phyloP scores from a whole-genome alignment of 768 basidiomycete species.

The Pilatotrama ljubarskyi region DNA sequence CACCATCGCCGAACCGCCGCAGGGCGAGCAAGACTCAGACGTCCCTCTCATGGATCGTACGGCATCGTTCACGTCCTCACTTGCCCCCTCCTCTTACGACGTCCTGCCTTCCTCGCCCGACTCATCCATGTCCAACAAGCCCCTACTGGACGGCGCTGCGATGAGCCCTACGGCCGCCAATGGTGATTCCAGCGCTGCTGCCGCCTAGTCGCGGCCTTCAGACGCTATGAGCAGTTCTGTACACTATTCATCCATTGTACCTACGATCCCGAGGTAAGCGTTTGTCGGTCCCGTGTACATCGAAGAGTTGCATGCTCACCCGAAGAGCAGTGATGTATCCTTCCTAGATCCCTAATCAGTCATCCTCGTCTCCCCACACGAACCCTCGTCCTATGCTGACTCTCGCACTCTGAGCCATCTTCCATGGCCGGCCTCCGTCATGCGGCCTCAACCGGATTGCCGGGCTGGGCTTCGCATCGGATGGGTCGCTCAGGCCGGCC shows the following conservation, averaged over 20 bases:
- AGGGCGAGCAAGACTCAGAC: neutral
- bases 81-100: slow-evolving; percentile 38
- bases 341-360: slow-evolving; percentile 11
- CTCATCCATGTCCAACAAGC: slow-evolving; percentile 41
- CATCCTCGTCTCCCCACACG: neutral
- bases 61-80: slow-evolving; percentile 30
- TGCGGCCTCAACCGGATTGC: neutral
- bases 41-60: slow-evolving; percentile 2
- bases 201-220: neutral
- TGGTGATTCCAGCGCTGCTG: slow-evolving; percentile 1
- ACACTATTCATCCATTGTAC: slow-evolving; percentile 14
- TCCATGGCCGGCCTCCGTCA: neutral
- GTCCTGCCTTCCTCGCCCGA: slow-evolving; percentile 48
- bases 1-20: neutral
- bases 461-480: too few relatives aligned
- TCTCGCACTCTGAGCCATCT: neutral
- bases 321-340: neutral
- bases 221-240: neutral
- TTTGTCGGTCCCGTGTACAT: neutral
- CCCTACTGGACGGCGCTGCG: slow-evolving; percentile 34
- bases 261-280: slow-evolving; percentile 10
- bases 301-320: neutral
- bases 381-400: neutral
- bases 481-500: too few relatives aligned
- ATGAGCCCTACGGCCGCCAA: neutral